Percentiles rank a stretch among this genome's conserved stretches.
Conservation (phyloP, 495 filamentous ascomycete species). For the Penicillium canescens region DNA sequence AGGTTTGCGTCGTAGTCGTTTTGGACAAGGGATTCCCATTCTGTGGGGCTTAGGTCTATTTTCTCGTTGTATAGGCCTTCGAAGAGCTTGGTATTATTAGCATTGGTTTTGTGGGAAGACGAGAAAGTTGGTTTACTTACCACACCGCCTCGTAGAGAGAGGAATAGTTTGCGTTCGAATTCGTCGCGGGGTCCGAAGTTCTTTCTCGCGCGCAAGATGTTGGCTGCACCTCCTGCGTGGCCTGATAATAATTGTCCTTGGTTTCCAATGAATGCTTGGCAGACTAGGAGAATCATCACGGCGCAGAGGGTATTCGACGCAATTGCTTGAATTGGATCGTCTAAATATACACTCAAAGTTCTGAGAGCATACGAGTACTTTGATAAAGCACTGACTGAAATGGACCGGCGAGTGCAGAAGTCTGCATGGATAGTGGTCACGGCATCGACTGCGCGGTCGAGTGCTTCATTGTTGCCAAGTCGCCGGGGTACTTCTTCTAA, state of each 20-base stretch:
- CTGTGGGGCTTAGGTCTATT: slow-evolving; percentile 33
- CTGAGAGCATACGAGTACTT: slow-evolving; percentile 41
- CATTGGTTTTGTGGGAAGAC: not conserved
- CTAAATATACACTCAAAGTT: slow-evolving; percentile 34
- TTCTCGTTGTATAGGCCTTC: slow-evolving; percentile 40
- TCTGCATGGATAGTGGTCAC: slow-evolving; percentile 32
- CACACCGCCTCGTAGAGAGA: slow-evolving; percentile 40
- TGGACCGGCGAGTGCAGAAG: slow-evolving; percentile 20
- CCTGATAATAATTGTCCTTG: slow-evolving; percentile 19
- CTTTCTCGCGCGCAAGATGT: slow-evolving; percentile 40
- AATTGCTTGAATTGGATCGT: slow-evolving; percentile 36
- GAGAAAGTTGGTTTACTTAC: slow-evolving; percentile 21
- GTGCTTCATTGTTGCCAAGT: slow-evolving; percentile 41
- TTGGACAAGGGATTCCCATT: slow-evolving; percentile 38
- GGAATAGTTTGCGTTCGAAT: slow-evolving; percentile 39
- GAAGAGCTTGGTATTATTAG: slow-evolving; percentile 33
- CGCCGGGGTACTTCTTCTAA: slow-evolving; percentile 38
- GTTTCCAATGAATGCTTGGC: slow-evolving; percentile 31
- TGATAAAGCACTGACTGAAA: slow-evolving; percentile 22
- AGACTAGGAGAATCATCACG: slow-evolving; percentile 43
- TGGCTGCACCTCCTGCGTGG: slow-evolving; percentile 42
- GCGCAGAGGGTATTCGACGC: slow-evolving; percentile 44
- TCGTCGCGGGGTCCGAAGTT: slow-evolving; percentile 29
- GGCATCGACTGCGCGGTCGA: slow-evolving; percentile 41
- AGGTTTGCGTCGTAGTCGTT: slow-evolving; percentile 25